These are phyloP conservation scores for Coemansia sp. DNA, from an alignment of 192 early-diverging fungal genomes.

Conservation along the genomic window DNA sequence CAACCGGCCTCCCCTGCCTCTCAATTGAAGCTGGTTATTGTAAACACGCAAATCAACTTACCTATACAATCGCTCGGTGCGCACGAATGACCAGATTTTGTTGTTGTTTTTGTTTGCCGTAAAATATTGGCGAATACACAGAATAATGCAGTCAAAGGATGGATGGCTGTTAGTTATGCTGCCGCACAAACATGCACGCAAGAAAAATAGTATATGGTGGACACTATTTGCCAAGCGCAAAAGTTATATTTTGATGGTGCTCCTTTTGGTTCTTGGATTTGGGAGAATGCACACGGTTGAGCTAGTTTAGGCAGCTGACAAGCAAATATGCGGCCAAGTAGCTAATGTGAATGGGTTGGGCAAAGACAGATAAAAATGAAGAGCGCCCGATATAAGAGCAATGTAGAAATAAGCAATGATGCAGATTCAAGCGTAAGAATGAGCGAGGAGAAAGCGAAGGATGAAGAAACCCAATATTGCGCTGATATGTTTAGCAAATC, in stretches of 20 bases:
- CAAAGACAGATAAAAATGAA: too few relatives aligned
- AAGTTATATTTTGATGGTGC: too few relatives aligned
- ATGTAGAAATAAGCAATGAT: slow-evolving; percentile 3
- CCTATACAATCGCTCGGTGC: not conserved
- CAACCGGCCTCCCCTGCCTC: not conserved
- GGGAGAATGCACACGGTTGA: too few relatives aligned
- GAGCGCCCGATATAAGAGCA: too few relatives aligned
- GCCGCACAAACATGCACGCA: not conserved
- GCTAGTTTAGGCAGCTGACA: not conserved
- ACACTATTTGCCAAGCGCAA: too few relatives aligned
- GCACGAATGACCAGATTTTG: slow-evolving; percentile 2
- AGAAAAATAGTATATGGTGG: not conserved
- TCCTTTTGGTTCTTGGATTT: too few relatives aligned
- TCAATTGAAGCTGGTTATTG: slow-evolving; percentile 1
- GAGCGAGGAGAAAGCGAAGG: too few relatives aligned
- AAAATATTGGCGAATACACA: slow-evolving; percentile 3
- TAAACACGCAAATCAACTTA: slow-evolving; percentile 6
- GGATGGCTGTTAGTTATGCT: not conserved
- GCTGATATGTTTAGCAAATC: not conserved
- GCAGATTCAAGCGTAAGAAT: not conserved
- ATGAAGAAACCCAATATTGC: not conserved
- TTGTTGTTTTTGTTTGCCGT: slow-evolving; percentile 2
- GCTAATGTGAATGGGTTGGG: not conserved
- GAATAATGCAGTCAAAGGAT: not conserved
- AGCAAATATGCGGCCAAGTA: not conserved